Base-by-base conservation (phyloP, 345 rosid species). In the Iberis pinnata region DNA sequence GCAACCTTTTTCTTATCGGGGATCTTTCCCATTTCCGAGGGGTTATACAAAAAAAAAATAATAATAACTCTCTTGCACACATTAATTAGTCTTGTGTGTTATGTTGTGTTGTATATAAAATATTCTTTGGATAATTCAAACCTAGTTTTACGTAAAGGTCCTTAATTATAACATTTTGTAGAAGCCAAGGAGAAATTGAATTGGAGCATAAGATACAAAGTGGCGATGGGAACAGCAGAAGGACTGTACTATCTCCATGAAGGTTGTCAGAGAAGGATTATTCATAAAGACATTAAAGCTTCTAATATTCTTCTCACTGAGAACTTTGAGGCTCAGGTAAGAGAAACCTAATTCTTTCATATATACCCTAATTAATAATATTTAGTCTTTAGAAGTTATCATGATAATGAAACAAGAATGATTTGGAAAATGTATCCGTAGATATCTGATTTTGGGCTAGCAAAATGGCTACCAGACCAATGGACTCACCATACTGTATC, bases 401-500 rank as follows among this genome's bases (percentile, higher is more conserved):
- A 22, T 22, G 6, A 6, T 22, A 27, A 27, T 7, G 32, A 27
- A 5, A 8, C 1, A 32, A 43, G 43, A 7, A 27, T 38, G 27
- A 39, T 3, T 4, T 29, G 2, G 8, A 9, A 29, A 29, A 29
- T 29, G 25, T 22, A 22, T 22, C 8, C 47, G 10, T 72, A 87
- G 98, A 87, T 90, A 67, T 84, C 98, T 54, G 98, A 90, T 79
- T 87, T 90, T 6, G 98, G 96, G 42, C 85, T 90, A n/a, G 79
- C 98, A 7, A 90, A 80, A 73, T 90, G 98, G 96, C 65, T 90
- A 49, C 96, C 96, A 1, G 95, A 87, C 67, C 80, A 90, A 24
- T 84, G 95, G 92, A 80, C 89, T 61, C 98, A 84, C 60, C 98
- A 90, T 64, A 76, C 71, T 0, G 86, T 84, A 51, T 78, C 81